Evolutionary conservation across 768 basidiomycete genomes (phyloP), one percentile per base, ranked within the genome.

Genomic region (Mrakia hoshinonis): DNA sequence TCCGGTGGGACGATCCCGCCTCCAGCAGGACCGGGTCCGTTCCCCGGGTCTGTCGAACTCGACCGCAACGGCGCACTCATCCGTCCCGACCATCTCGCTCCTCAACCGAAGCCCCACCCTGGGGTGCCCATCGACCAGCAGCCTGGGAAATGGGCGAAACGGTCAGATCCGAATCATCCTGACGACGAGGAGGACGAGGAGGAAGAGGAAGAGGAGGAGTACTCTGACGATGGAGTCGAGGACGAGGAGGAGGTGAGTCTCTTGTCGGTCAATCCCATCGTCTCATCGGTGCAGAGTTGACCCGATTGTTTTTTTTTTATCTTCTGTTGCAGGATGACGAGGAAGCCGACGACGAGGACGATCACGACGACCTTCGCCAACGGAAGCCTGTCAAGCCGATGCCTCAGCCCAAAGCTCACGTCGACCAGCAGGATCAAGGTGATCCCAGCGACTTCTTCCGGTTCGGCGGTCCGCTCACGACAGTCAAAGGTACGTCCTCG

Each of bases 41-140:
- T 98, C 83, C 96, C 96, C 47, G 96, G 96, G 72, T 92, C 90
- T 77, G 93, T 99, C 79, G 95, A 96, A 80, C 85, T 96, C 70
- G 92, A 96, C 83, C 89, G 91, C 82, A 89, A 90, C 77, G 93
- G 93, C 60, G 84, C 83, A 55, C 85, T 89, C 76, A 83, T 88
- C 70, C 81, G 81, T 70, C 78, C 75, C 39, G 74, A 81, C 78
- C 78, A 81, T 79, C 78, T 78, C 18, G 79, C 78, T 43, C 79
- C 79, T 34, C 73, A 75, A 52, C 74, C 74, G 26, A 60, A 62
- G 31, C 71, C 68, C 34, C 61, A n/a, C 62, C 3, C 62, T 20
- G 51, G 63, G 12, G 64, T 67, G 26, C 49, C 29, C 66, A 78
- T 77, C 51, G 78, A 79, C 58, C 58, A 61, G 58, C 58, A 61